phyloP scores from a whole-genome alignment of 2,329 filamentous ascomycete genomes.

The Blastomyces emzantsi region DNA sequence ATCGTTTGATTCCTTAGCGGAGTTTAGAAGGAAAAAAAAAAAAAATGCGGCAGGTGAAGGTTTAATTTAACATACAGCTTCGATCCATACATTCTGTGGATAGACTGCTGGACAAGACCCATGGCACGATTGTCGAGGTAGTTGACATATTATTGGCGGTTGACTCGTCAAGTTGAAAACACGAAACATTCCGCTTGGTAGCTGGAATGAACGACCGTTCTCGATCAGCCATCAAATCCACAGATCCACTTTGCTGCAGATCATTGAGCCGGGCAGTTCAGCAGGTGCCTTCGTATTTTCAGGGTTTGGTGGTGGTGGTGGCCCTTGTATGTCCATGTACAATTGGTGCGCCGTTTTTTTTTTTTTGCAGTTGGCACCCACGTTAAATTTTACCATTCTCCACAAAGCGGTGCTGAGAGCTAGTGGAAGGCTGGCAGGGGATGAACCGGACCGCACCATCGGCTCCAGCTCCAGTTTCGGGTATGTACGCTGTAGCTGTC shows the following conservation, averaged over 20 bases:
- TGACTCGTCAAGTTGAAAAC: not conserved
- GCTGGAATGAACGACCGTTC: not conserved
- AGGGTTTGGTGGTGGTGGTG: not conserved
- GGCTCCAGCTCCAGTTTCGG: not conserved
- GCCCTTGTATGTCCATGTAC: too few species aligned
- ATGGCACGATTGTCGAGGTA: not conserved
- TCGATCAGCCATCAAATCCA: not conserved
- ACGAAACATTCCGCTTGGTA: not conserved
- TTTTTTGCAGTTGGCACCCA: not conserved
- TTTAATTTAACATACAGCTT: not conserved
- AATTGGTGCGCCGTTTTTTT: not conserved
- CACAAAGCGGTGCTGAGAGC: not conserved
- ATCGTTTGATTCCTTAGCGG: not conserved
- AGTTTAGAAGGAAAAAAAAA: too few species aligned
- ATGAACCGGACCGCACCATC: not conserved
- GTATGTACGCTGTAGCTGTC: not conserved
- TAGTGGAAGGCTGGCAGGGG: too few species aligned
- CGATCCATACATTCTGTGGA: not conserved
- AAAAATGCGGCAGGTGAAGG: not conserved
- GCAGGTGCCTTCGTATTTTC: not conserved
- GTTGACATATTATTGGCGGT: not conserved
- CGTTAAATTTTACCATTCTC: not conserved
- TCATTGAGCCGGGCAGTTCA: not conserved
- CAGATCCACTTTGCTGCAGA: not conserved
- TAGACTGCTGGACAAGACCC: not conserved